A percentile compares a stretch with the other conserved stretches of the same genome.
phyloP scores from a whole-genome alignment of 192 early-diverging fungal species.

The Phlyctochytrium arcticum region DNA sequence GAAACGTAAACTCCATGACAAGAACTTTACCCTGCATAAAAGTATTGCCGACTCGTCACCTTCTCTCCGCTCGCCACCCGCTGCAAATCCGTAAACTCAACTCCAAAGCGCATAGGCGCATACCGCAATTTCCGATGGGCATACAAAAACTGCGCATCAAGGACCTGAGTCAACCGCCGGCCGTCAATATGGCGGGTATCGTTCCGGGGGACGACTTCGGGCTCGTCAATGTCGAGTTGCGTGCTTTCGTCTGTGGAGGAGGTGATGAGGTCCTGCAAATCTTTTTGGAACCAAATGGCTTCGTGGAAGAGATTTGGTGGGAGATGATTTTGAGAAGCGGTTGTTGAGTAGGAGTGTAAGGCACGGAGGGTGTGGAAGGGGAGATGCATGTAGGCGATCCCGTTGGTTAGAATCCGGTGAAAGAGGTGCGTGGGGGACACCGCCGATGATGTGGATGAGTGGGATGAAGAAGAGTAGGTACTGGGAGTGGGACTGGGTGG shows the following conservation, averaged over 20 bases:
- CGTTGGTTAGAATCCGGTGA: not conserved
- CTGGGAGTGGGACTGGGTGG: no score
- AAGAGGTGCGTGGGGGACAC: not conserved
- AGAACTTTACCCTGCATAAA: constrained; percentile 31
- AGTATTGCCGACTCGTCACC: constrained; percentile 3
- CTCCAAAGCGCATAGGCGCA: constrained; percentile 39
- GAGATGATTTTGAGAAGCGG: not conserved
- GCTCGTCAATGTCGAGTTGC: constrained; percentile 6
- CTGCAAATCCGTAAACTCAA: constrained; percentile 36
- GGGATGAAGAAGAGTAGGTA: not conserved
- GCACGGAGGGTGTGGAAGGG: constrained; percentile 9
- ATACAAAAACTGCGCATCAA: constrained; percentile 11
- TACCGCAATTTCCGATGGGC: constrained; percentile 26
- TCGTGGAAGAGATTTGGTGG: not conserved
- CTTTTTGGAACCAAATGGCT: constrained; percentile 12
- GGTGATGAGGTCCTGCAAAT: constrained; percentile 5
- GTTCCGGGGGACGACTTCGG: constrained; percentile 12
- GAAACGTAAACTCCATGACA: not conserved
- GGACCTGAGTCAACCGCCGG: not conserved
- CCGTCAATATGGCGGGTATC: constrained; percentile 45
- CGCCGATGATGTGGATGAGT: no score
- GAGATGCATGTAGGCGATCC: constrained; percentile 9
- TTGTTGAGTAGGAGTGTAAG: not conserved
- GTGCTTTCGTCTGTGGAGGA: not conserved
- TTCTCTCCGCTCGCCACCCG: constrained; percentile 19